phyloP scores from a whole-genome alignment of 1,284 basidiomycete genomes.

The Marasmius tenuissimus region DNA sequence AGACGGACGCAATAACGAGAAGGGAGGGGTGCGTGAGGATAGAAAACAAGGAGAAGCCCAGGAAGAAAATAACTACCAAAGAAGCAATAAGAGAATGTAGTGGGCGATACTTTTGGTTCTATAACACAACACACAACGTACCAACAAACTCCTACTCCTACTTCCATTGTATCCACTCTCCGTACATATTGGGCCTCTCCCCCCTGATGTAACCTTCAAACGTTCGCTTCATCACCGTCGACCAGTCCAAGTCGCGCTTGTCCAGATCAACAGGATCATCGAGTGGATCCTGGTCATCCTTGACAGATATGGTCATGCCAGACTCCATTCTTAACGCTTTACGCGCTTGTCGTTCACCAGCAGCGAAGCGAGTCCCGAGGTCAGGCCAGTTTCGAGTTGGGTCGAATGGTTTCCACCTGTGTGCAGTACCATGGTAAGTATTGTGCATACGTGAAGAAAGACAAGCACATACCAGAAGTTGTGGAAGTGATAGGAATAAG shows the following conservation, averaged over 20 bases:
- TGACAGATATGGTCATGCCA: constrained; percentile 5
- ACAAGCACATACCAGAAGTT: constrained; percentile 61
- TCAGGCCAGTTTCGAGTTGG: constrained; percentile 73
- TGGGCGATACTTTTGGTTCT: too few species aligned
- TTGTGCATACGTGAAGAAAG: not conserved
- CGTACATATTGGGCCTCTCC: constrained; percentile 77
- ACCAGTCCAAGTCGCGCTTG: constrained; percentile 70
- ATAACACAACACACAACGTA: too few species aligned
- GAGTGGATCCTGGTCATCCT: constrained; percentile 3
- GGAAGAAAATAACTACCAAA: too few species aligned
- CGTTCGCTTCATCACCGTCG: constrained; percentile 72
- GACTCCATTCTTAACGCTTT: constrained; percentile 31
- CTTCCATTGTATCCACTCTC: constrained; percentile 58
- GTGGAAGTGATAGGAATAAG: constrained; percentile 83
- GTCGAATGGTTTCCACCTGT: constrained; percentile 79
- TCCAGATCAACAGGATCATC: constrained; percentile 34
- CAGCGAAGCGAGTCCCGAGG: constrained; percentile 62
- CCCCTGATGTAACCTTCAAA: constrained; percentile 76
- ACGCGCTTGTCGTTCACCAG: constrained; percentile 52
- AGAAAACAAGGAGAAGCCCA: too few species aligned
- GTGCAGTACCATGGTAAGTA: not conserved
- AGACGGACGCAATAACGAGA: too few species aligned
- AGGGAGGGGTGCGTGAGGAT: too few species aligned
- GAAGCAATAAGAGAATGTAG: too few species aligned
- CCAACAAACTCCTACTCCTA: not conserved